phyloP scores from a whole-genome alignment of 1,139 yeast genomes.

The Suhomyces coccinellae region DNA sequence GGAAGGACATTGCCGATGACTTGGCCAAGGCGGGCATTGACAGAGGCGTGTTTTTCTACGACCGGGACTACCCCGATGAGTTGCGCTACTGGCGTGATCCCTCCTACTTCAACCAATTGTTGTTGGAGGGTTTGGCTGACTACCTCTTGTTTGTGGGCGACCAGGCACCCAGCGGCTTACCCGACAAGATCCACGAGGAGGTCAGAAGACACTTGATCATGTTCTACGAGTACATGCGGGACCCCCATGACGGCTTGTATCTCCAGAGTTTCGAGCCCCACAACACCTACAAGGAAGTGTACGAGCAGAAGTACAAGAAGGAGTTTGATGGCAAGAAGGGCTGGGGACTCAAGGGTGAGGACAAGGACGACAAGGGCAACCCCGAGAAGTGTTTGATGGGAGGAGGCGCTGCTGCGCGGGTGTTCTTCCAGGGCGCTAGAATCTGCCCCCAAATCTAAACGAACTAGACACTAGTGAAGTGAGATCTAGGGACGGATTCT shows the following conservation, averaged over 20 bases:
- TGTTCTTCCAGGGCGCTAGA: constrained; percentile 69
- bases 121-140: constrained; percentile 71
- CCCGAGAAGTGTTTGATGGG: constrained; percentile 63
- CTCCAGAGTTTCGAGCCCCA: constrained; percentile 64
- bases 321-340: constrained; percentile 59
- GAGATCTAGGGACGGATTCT: too few relatives aligned
- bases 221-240: constrained; percentile 58
- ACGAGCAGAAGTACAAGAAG: constrained; percentile 48
- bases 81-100: constrained; percentile 67
- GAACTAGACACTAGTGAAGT: too few relatives aligned
- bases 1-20: constrained; percentile 58
- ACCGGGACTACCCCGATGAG: constrained; percentile 60
- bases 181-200: constrained; percentile 42
- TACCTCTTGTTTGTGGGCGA: constrained; percentile 52
- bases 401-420: constrained; percentile 65
- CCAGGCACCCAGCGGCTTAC: constrained; percentile 43
- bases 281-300: constrained; percentile 50
- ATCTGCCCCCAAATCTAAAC: constrained; percentile 38
- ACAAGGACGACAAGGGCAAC: constrained; percentile 37
- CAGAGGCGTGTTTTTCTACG: constrained; percentile 57
- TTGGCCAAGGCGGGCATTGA: constrained; percentile 62
- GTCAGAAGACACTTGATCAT: constrained; percentile 51
- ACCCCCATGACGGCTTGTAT: constrained; percentile 60
- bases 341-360: constrained; percentile 52
- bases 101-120: constrained; percentile 62